Base-by-base conservation (phyloP, 1,139 yeast species). In the Debaryomyces subglobosus region DNA sequence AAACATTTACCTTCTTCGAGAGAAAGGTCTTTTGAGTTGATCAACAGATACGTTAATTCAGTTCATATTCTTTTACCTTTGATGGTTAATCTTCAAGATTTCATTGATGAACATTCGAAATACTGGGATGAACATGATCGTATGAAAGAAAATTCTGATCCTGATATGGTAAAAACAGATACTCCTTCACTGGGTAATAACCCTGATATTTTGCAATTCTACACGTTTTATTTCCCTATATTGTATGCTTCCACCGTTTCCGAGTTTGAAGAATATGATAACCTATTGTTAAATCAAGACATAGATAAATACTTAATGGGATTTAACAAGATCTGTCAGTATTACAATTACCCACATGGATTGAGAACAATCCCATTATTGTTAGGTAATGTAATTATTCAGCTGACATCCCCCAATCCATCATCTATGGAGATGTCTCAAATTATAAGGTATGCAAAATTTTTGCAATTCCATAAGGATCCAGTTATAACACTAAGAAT, bases 341-440 rank as follows among this genome's bases (percentile, higher is more conserved):
- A 78, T 49, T 71, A 76, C 53, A 78, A 79, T 52, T 80, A 77
- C 54, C 84, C 84, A 1, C 80, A 78, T 57, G 82, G 81, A 1
- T 62, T 75, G 51, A 78, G 79, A 42, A 67, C 78, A 4, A 71
- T 75, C 23, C 76, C 78, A 1, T 63, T 78, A 13, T 61, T 80
- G 15, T 68, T 79, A 35, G 82, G 82, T 20, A 77, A 79, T 49
- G 83, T 79, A 2, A 68, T 80, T 25, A 69, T 80, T 45, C 83
- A 79, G 57, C 77, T 81, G n/a, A 78, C 82, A 0, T 69, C 81
- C 3, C 84, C 83, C 16, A 79, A 79, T 50, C 84, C 85, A 3
- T 77, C 82, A 5, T 73, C 79, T 0, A 72, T 75, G 77, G 79
- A 74, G 54, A 72, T 75, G 78, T 70, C 79, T 3, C 77, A 73